Base-by-base conservation (phyloP, 164 flowering plant genomes). In the Chimonanthus salicifolius region DNA sequence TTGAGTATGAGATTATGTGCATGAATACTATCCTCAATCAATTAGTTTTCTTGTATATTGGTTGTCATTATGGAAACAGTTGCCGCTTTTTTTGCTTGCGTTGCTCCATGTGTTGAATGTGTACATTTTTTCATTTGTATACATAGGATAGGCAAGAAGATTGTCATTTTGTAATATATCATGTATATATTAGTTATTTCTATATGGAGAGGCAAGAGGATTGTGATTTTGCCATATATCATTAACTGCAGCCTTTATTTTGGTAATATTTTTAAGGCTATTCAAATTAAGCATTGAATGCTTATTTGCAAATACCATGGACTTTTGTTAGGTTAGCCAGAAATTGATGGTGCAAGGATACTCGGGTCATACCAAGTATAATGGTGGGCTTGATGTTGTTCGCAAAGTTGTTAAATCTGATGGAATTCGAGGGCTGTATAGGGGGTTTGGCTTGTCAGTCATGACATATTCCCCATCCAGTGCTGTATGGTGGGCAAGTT, bases 401-500 rank as follows among this genome's bases (percentile, higher is more conserved):
- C 92, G 94, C 49, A 85, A 87, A 81, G 68, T 93, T 79, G 2
- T 95, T 62, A 89, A 87, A 72, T 47, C 91, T 51, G 89, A 95
- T 75, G 99, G 99, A 5, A 65, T 92, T 68, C 84, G 96, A 47
- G 99, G 99, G 66, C 75, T 95, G 48, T 95, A 95, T 71, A 85
- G 91, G 80, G 99, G 99, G 48, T 95, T 93, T 85, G 98, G 98
- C 74, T 84, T 93, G 8, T 95, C 99, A 64, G 88, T 89, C 62
- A 75, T 90, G 85, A 95, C 99, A 51, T 95, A 95, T 82, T 82
- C 97, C 15, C 99, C 99, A 54, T 93, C 98, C 6, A 95, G 97
- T 90, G 99, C 99, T 85, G 97, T 92, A 20, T 95, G 99, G 99
- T 95, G 99, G 99, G 99, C 99, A 64, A 93, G 92, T 76, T 95